phyloP scores from a whole-genome alignment of 1,139 yeast genomes.

The Saccharomyces pastorianus region DNA sequence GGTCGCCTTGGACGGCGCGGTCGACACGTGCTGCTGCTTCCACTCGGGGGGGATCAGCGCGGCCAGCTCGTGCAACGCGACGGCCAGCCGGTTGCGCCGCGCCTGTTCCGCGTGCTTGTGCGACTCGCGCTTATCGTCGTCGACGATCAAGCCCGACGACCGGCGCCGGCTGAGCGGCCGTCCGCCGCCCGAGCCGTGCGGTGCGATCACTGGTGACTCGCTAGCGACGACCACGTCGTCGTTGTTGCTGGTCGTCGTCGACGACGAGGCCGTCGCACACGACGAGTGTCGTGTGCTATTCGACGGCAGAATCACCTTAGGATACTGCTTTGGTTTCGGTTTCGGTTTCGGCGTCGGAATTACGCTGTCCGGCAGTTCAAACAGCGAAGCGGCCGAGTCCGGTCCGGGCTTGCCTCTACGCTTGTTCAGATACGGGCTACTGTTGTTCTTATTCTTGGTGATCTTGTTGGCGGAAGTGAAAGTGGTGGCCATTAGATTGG shows the following conservation, averaged over 20 bases:
- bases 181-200: constrained; percentile 8
- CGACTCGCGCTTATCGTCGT: constrained; percentile 51
- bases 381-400: neutral
- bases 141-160: neutral
- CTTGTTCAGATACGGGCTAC: constrained; percentile 24
- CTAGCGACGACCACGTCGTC: constrained; percentile 12
- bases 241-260: neutral
- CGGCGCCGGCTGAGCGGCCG: neutral
- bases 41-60: constrained; percentile 57
- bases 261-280: neutral
- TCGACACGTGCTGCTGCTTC: constrained; percentile 41
- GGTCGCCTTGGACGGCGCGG: constrained; percentile 78
- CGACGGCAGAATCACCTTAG: constrained; percentile 27
- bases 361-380: constrained; percentile 1
- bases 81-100: constrained; percentile 82
- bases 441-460: constrained; percentile 16
- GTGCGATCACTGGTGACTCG: constrained; percentile 28
- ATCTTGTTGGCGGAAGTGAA: neutral
- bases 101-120: constrained; percentile 97
- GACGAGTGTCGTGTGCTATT: constrained; percentile 6
- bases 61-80: constrained; percentile 71
- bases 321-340: constrained; percentile 14
- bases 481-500: constrained; percentile 4
- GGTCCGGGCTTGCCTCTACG: constrained; percentile 16
- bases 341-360: constrained; percentile 9